A percentile compares a stretch with the other conserved stretches of the same genome.
Conservation (phyloP, 2,329 filamentous ascomycete genomes). For the Hymenoscyphus repandus region DNA sequence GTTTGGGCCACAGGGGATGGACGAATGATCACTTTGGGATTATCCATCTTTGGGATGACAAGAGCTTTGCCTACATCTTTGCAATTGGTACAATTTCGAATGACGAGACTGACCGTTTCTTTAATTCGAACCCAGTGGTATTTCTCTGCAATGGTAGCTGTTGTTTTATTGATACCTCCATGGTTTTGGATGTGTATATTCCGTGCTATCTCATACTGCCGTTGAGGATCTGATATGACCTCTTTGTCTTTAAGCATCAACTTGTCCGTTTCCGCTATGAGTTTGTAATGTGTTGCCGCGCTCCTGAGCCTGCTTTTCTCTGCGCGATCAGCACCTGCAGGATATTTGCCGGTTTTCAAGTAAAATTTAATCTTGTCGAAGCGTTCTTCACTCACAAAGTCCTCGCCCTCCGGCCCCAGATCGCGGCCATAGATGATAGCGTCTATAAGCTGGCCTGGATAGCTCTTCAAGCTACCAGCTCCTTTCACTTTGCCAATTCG, state of each 20-base stretch:
- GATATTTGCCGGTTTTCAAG: conserved; percentile 90
- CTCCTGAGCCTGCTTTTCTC: conserved; percentile 93
- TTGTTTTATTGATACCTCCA: conserved; percentile 97
- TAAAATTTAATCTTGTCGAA: conserved; percentile 99
- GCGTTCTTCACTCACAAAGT: conserved; percentile 87
- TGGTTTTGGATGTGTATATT: conserved; percentile 71
- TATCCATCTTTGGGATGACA: conserved; percentile 22
- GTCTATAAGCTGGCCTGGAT: conserved; percentile 47
- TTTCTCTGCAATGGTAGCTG: conserved; percentile 84
- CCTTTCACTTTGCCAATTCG: conserved; percentile 61
- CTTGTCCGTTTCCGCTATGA: conserved; percentile 61
- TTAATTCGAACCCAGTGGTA: conserved; percentile 99
- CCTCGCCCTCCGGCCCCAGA: conserved; percentile 57
- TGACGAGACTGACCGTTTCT: conserved; percentile 91
- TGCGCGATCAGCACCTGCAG: conserved; percentile 84
- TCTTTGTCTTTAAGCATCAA: conserved; percentile 98
- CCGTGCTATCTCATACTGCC: conserved; percentile 85
- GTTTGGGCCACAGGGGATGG: conserved; percentile 8
- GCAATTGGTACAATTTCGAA: conserved; percentile 85
- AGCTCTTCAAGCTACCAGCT: conserved; percentile 46
- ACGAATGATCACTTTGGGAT: conserved; percentile 13
- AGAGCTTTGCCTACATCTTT: conserved; percentile 68
- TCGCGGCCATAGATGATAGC: conserved; percentile 61
- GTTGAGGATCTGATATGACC: conserved; percentile 83
- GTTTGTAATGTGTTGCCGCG: conserved; percentile 92